Base-by-base conservation (phyloP, 768 basidiomycete genomes). In the Pluteus cervinus region DNA sequence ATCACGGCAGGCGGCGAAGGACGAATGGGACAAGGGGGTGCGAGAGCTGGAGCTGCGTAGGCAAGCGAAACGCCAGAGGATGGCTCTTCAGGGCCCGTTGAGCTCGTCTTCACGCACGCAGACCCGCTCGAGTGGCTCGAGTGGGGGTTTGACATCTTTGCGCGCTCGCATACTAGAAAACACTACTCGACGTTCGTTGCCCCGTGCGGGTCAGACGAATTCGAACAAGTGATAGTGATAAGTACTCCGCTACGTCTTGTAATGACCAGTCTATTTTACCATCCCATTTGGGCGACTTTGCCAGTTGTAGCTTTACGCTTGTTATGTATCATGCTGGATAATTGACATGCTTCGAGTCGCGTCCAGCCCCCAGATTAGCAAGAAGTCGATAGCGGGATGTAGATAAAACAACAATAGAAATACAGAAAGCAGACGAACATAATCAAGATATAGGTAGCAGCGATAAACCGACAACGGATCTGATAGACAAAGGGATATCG, bases 161-260 rank as follows among this genome's bases (percentile, higher is more conserved):
- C 70, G 75, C 32, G 71, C 76, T 12, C 72, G 73, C 42, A 69
- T 83, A 24, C 57, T 83, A 30, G 61, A 63, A 24, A 82, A 81
- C 45, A 77, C 76, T 11, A 68, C 70, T 31, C 66, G 56, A 24
- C 67, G 61, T 24, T 36, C 33, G 25, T 29, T 11, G 9, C 20
- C 34, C 9, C n/a, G n/a, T n/a, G n/a, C n/a, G n/a, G n/a, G n/a
- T n/a, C n/a, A n/a, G n/a, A n/a, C n/a, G n/a, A n/a, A n/a, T n/a
- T n/a, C n/a, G n/a, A n/a, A n/a, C n/a, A n/a, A n/a, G n/a, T n/a
- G n/a, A n/a, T n/a, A n/a, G n/a, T n/a, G n/a, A n/a, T n/a, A n/a
- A n/a, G n/a, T n/a, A n/a, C n/a, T n/a, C n/a, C n/a, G n/a, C n/a
- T n/a, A n/a, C n/a, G n/a, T n/a, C n/a, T n/a, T n/a, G n/a, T n/a